Evolutionary conservation across 768 basidiomycete species (phyloP), one percentile per base, ranked within the genome.

Genomic region (Asterophora lycoperdoides): DNA sequence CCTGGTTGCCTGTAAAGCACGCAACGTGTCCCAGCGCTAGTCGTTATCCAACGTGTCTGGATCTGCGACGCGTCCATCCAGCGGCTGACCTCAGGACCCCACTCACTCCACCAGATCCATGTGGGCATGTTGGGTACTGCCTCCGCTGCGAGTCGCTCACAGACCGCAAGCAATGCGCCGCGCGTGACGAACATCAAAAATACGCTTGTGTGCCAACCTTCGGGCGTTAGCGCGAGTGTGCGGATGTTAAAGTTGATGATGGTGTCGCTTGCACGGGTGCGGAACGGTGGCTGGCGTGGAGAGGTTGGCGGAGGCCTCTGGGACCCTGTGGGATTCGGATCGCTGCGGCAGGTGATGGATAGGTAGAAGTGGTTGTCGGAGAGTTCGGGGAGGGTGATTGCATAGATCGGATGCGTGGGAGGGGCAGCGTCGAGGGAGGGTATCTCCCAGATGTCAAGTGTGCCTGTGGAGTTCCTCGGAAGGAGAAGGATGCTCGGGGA

Each of bases 371-470:
- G 33, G 19, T 40, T 34, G 15, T 1, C 14, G 2, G 19, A 20
- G 18, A 47, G 18, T 11, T 20, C 20, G 14, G 49, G 55, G 1
- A 53, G 52, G 6, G 36, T 34, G 17, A 53, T 43, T 8, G 35
- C n/a, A 14, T 46, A 23, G 28, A 51, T 39, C 20, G 51, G 52
- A 29, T 26, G 23, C 1, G 32, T 41, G 1, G 28, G 41, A 5
- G 29, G 19, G 19, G 17, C 35, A n/a, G 32, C 26, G 15, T 18
- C 11, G 15, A 15, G 20, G 37, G 33, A 14, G 0, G 56, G 46
- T 19, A 60, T 20, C 6, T 51, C 30, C 64, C 64, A 67, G 20
- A 61, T 37, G 41, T 67, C 65, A 13, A 67, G 52, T 23, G 51
- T 46, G 13, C 54, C 48, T 14, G 48, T 32, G 4, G 40, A 18